phyloP scores from a whole-genome alignment of 495 filamentous ascomycete species.

The Penicillium odoratum region DNA sequence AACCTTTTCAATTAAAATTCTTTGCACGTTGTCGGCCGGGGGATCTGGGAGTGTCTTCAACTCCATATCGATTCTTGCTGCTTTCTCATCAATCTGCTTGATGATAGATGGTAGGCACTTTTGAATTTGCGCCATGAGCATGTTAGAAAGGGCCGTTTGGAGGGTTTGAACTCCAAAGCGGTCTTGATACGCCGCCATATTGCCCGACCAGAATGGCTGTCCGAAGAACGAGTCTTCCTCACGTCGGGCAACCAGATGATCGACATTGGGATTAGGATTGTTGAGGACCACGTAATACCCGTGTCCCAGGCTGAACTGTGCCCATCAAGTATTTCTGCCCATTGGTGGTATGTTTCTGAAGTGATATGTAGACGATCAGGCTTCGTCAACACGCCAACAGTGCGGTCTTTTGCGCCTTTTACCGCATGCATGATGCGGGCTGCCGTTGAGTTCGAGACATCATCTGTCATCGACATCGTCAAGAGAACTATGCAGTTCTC shows the following conservation, averaged over 20 bases:
- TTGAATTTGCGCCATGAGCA: conserved; percentile 58
- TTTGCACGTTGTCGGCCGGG: conserved; percentile 40
- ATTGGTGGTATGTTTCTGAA: conserved; percentile 47
- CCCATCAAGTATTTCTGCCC: conserved; percentile 59
- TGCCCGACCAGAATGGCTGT: conserved; percentile 43
- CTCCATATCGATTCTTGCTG: conserved; percentile 45
- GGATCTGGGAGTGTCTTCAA: conserved; percentile 56
- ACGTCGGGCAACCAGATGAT: conserved; percentile 52
- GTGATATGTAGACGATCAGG: conserved; percentile 61
- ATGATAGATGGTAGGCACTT: conserved; percentile 61
- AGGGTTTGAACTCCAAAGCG: conserved; percentile 61
- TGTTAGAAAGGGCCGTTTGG: conserved; percentile 51
- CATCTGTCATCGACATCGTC: conserved; percentile 71
- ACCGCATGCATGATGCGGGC: conserved; percentile 58
- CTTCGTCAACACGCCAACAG: conserved; percentile 78
- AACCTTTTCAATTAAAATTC: conserved; percentile 38
- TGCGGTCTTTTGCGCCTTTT: conserved; percentile 57
- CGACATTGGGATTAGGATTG: conserved; percentile 48
- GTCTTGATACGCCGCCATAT: conserved; percentile 46
- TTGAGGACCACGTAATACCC: conserved; percentile 68
- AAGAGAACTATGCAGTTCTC: conserved; percentile 70
- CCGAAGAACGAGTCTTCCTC: conserved; percentile 64
- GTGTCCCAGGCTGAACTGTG: conserved; percentile 55
- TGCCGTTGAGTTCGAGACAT: conserved; percentile 70
- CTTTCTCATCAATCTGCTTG: conserved; percentile 53